phyloP scores from a whole-genome alignment of 768 basidiomycete species.

The Mycena sanguinolenta region DNA sequence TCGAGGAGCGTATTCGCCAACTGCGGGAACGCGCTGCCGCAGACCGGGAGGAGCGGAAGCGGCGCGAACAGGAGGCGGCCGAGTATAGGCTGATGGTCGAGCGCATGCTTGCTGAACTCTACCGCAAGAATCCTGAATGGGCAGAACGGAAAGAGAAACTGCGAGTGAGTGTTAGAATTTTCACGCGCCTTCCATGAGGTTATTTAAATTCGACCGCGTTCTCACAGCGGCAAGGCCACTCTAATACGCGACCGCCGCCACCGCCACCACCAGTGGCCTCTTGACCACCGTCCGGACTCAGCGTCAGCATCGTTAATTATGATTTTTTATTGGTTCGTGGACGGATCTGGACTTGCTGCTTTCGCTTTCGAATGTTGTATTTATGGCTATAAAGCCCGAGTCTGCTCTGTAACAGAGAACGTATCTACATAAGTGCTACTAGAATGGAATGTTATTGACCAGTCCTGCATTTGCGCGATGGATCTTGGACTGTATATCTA shows the following conservation, averaged over 20 bases:
- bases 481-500: too few species aligned
- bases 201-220: neutral
- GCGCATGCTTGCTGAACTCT: slow-evolving; percentile 68
- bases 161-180: slow-evolving; percentile 61
- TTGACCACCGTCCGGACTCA: neutral
- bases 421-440: too few species aligned
- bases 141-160: slow-evolving; percentile 65
- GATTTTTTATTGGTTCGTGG: slow-evolving; percentile 13
- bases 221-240: slow-evolving; percentile 28
- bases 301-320: slow-evolving; percentile 15
- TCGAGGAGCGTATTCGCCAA: slow-evolving; percentile 63
- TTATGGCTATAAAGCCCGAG: slow-evolving; percentile 12
- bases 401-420: neutral
- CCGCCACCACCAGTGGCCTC: slow-evolving; percentile 22
- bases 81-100: slow-evolving; percentile 60
- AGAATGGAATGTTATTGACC: too few species aligned
- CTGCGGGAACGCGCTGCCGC: slow-evolving; percentile 48
- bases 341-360: slow-evolving; percentile 12
- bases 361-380: slow-evolving; percentile 35
- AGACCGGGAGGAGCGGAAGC: slow-evolving; percentile 53
- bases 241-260: slow-evolving; percentile 32
- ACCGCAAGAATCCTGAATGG: slow-evolving; percentile 73
- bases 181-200: neutral
- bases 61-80: slow-evolving; percentile 56
- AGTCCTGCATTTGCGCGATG: too few species aligned